Evolutionary conservation across 1,284 basidiomycete species (phyloP), one percentile per base, ranked within the genome.

Genomic region (Peniophora sp.): DNA sequence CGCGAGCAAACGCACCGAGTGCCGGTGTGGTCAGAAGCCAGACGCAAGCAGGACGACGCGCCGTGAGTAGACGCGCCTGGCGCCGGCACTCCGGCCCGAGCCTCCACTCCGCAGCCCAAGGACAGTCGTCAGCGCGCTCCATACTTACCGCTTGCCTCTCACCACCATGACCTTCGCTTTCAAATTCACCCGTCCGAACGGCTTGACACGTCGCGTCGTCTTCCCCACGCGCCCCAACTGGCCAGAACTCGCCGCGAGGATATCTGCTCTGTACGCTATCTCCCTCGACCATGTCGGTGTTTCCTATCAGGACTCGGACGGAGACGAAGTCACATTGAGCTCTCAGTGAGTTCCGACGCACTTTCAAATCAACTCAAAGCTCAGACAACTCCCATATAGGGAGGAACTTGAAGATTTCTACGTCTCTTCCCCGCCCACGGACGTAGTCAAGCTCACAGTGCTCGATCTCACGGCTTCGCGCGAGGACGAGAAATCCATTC

Each of bases 291-390:
- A 72, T 47, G 68, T 88, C 49, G 84, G 73, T 2, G 81, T 85
- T 35, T 79, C 81, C 27, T 89, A 89, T 62, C 53, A 81, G 47
- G 86, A 89, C 64, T 62, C 62, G 34, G 85, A 88, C 58, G 74
- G 76, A 34, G 86, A 89, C 60, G 77, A 83, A 55, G 77, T 89
- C 52, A 88, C 85, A 11, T 70, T 88, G 53, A 85, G 76, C 64
- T 78, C 85, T 3, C 72, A 87, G 51, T 41, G n/a, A 6, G 37
- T 20, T n/a, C 5, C 8, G 5, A 17, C n/a, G 5, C n/a, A 41
- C 6, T 41, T 17, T 8, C 8, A 41, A 41, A 8, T 17, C n/a
- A 5, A n/a, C 18, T 8, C 18, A 41, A 5, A 8, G 37, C 8
- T 41, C 5, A n/a, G 15, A 5, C 37, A n/a, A n/a, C 5, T 32